These are phyloP conservation scores for Diaporthe citriasiana DNA, from an alignment of 2,329 filamentous ascomycete species.

Conservation along the genomic window DNA sequence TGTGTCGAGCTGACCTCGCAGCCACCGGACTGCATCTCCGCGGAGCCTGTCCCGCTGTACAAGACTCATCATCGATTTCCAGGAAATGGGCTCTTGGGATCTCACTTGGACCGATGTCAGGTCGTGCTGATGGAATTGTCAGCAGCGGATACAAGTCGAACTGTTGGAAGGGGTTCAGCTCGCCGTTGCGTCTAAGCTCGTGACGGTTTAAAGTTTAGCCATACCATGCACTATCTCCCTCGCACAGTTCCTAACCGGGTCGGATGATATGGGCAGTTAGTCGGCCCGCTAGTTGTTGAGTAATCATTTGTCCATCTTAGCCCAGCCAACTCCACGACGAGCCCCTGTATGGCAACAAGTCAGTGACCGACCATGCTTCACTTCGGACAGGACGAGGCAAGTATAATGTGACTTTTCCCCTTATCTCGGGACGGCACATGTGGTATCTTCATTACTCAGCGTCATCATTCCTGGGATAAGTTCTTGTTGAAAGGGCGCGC, in stretches of 20 bases:
- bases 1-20: not conserved
- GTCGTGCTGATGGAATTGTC: not conserved
- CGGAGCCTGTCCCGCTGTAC: not conserved
- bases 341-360: not conserved
- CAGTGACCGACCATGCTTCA: not conserved
- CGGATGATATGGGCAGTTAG: slow-evolving; percentile 18
- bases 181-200: not conserved
- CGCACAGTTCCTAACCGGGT: not conserved
- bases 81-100: not conserved
- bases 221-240: slow-evolving; percentile 2
- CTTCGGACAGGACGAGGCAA: not conserved
- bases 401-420: not conserved
- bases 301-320: slow-evolving; percentile 26
- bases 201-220: not conserved
- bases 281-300: slow-evolving; percentile 29
- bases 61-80: not conserved
- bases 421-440: not conserved
- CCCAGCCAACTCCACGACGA: not conserved
- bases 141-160: not conserved
- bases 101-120: not conserved
- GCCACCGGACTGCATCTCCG: not conserved
- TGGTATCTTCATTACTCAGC: slow-evolving; percentile 27
- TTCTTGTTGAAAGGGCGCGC: slow-evolving; percentile 12
- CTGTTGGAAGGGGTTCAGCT: not conserved
- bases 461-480: not conserved